Evolutionary conservation across 1,284 basidiomycete genomes (phyloP), one percentile per base, ranked within the genome.

Genomic region (Bondarzewia mesenterica): DNA sequence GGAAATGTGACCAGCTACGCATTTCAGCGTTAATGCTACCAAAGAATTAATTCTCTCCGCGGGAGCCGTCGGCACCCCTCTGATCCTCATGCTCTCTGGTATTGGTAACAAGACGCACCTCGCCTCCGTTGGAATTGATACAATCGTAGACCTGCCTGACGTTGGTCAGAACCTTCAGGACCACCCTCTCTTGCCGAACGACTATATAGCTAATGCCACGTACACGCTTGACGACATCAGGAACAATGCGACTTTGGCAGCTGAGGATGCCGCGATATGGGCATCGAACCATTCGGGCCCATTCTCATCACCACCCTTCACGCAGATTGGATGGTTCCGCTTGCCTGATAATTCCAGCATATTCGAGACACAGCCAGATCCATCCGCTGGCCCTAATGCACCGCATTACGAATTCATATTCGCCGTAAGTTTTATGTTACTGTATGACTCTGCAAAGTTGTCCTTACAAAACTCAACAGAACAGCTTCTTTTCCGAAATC

Each of bases 41-140:
- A 69, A 65, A 39, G 72, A 74, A 51, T 48, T 75, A n/a, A 68
- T 77, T 37, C 60, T 77, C 7, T 69, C 72, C 36, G 67, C 69
- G 5, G 73, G 73, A 10, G 57, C 67, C 1, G 54, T 74, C 7
- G 62, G 60, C 1, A 66, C 68, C 3, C 72, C 75, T 10, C 70
- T 71, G 43, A 61, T 77, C 21, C 66, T 77, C 14, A 58, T 70
- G 42, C 62, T 70, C 35, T 74, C 72, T 14, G 74, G 74, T 25
- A 71, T 76, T 49, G 74, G 74, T n/a, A 51, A 54, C 49, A 47
- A 52, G 44, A 46, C 40, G 12, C 54, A 66, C 2, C 57, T 69
- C 15, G 25, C 22, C 29, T 49, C 52, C 18, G 52, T 60, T n/a
- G 62, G 62, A 21, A 60, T 65, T 42, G 53, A 49, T 0, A 46